Evolutionary conservation across 2,329 filamentous ascomycete genomes (phyloP), one percentile per base, ranked within the genome.

Genomic region (Aspergillus sojae): DNA sequence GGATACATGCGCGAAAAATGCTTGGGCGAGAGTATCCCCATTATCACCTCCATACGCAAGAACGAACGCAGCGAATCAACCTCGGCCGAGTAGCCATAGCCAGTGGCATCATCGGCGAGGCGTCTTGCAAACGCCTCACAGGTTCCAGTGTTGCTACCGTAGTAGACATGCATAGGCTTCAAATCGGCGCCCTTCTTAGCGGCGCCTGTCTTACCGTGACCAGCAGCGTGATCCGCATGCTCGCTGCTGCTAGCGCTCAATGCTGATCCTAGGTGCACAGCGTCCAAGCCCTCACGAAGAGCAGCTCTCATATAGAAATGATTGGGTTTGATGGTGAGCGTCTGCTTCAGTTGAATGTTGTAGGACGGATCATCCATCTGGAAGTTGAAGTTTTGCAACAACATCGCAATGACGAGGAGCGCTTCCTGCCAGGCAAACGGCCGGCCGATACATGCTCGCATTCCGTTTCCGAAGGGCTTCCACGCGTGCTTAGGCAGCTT

Each of bases 391-490:
- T 89, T 91, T 70, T 92, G 90, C 62, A 93, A 80, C 16, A 92
- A 73, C 68, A 90, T 83, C 0, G 88, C 86, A 68, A 88, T 80
- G 10, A 84, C 83, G 0, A 92, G 77, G 5, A 90, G 73, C 1
- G 85, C 83, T 76, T 94, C 91, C 71, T 94, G 91, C 88, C 88
- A 91, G 1, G 91, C 90, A 72, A 93, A 93, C 0, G 86, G 83
- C 1, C 90, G 81, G 5, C 91, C 91, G 64, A 93, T 93, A 68
- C 91, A 94, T 1, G 81, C 88, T 59, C 91, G 81, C 66, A 85
- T 82, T 1, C 91, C 91, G 62, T 91, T 90, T 2, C 91, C 91
- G 68, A 93, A 94, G 4, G 91, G 89, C 76, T 91, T 91, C 88
- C 87, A 90, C 39, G 83, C 82, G 67, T 88, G 86, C 54, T 85